A percentile compares a stretch with the other conserved stretches of the same genome.
Conservation (phyloP, 2,329 filamentous ascomycete species). For the Clonostachys chloroleuca region DNA sequence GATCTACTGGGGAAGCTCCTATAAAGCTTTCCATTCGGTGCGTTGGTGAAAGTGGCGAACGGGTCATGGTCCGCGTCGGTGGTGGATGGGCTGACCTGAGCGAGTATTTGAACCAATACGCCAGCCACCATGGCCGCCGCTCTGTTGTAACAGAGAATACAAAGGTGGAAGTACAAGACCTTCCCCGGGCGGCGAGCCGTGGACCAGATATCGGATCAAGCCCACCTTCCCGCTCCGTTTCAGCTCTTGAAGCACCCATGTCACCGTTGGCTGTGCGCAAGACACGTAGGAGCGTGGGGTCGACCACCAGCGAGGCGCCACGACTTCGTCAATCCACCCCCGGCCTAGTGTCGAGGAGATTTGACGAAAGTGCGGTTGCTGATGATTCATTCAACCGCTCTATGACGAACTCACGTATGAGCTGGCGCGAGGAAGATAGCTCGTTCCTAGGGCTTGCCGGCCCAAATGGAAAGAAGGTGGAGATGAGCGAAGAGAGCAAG, state of each 20-base stretch:
- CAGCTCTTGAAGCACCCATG: constrained; percentile 30
- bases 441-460: constrained; percentile 65
- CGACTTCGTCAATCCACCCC: constrained; percentile 31
- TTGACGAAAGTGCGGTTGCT: constrained; percentile 28
- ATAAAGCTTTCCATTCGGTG: constrained; percentile 93
- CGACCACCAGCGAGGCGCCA: constrained; percentile 20
- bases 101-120: constrained; percentile 92
- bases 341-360: constrained; percentile 5
- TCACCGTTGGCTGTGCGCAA: constrained; percentile 51
- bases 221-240: constrained; percentile 32
- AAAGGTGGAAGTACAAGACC: constrained; percentile 56
- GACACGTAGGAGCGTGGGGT: constrained; percentile 40
- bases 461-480: constrained; percentile 58
- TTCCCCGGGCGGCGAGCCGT: constrained; percentile 20
- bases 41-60: constrained; percentile 83
- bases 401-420: constrained; percentile 45
- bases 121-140: constrained; percentile 81
- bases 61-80: constrained; percentile 96
- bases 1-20: constrained; percentile 77
- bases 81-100: constrained; percentile 97
- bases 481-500: constrained; percentile 67
- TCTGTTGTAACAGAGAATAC: constrained; percentile 39
- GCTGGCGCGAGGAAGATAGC: constrained; percentile 56
- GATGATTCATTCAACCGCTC: constrained; percentile 23
- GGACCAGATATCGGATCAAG: constrained; percentile 28